Evolutionary conservation across 2,329 filamentous ascomycete genomes (phyloP).

Genomic region (Ceratocystis ficicola): DNA sequence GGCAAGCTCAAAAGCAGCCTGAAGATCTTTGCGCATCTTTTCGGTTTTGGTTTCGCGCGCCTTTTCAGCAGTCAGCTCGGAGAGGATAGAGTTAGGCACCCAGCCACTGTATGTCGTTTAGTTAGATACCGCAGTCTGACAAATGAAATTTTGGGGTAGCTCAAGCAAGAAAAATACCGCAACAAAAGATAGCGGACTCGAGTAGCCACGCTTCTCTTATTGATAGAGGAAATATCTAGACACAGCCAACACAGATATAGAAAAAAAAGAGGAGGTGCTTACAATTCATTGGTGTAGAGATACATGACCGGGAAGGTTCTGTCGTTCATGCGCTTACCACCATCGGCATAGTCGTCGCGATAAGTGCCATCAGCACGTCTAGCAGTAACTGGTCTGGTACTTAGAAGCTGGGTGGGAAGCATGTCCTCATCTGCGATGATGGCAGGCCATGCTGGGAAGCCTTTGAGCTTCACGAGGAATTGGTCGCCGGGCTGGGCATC

Average conservation of each 20-base stretch:
- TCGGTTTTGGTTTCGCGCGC: slow-evolving; percentile 56
- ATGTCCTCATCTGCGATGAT: slow-evolving; percentile 92
- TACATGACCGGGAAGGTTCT: slow-evolving; percentile 94
- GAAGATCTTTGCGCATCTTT: slow-evolving; percentile 69
- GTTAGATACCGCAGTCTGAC: not conserved
- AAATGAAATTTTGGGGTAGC: not conserved
- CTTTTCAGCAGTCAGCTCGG: slow-evolving; percentile 61
- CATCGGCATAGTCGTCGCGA: slow-evolving; percentile 74
- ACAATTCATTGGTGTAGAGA: slow-evolving; percentile 93
- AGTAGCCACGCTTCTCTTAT: not conserved
- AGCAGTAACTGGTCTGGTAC: slow-evolving; percentile 71
- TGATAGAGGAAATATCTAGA: not conserved
- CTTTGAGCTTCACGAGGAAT: slow-evolving; percentile 87
- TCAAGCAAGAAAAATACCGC: not conserved
- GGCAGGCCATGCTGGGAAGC: slow-evolving; percentile 86
- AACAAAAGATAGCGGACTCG: not conserved
- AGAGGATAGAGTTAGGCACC: slow-evolving; percentile 75
- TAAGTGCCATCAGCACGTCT: slow-evolving; percentile 73
- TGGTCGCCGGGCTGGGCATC: slow-evolving; percentile 83
- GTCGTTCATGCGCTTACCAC: slow-evolving; percentile 73
- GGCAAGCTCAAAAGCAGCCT: slow-evolving; percentile 68
- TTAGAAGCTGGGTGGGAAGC: slow-evolving; percentile 67
- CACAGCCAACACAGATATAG: not conserved
- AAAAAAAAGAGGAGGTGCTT: slow-evolving; percentile 35
- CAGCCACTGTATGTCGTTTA: slow-evolving; percentile 54